A percentile compares a stretch with the other conserved stretches of the same genome.
Evolutionary conservation across 495 filamentous ascomycete genomes (phyloP).

Genomic region (Zalerion maritima): DNA sequence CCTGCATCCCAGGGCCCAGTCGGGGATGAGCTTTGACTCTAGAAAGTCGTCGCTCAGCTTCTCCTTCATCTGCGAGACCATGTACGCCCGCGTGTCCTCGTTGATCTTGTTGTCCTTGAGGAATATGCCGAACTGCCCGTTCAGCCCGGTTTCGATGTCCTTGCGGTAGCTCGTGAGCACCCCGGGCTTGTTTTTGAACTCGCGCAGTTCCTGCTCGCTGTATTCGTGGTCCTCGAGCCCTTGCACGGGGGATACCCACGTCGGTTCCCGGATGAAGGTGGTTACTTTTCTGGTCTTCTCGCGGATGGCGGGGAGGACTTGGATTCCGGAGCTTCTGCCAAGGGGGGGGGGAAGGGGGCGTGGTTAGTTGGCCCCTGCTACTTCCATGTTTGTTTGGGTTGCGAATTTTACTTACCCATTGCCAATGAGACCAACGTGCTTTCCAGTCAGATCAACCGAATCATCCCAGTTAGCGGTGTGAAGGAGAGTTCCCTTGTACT

Average conservation of each 20-base stretch:
- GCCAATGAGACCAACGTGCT: slow-evolving; percentile 34
- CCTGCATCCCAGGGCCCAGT: slow-evolving; percentile 43
- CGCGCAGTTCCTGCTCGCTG: slow-evolving; percentile 16
- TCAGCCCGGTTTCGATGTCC: slow-evolving; percentile 26
- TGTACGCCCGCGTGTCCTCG: slow-evolving; percentile 15
- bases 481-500: slow-evolving; percentile 29
- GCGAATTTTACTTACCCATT: slow-evolving; percentile 17
- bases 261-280: slow-evolving; percentile 40
- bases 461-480: slow-evolving; percentile 39
- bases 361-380: no score
- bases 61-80: slow-evolving; percentile 21
- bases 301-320: slow-evolving; percentile 36
- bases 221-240: slow-evolving; percentile 21
- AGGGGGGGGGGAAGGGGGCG: no score
- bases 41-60: slow-evolving; percentile 27
- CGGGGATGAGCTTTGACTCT: slow-evolving; percentile 33
- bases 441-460: slow-evolving; percentile 26
- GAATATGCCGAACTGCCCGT: slow-evolving; percentile 32
- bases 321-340: slow-evolving; percentile 29
- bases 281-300: slow-evolving; percentile 27
- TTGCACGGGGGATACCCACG: slow-evolving; percentile 43
- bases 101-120: slow-evolving; percentile 24
- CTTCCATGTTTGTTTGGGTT: no score
- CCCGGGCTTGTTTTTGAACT: slow-evolving; percentile 21
- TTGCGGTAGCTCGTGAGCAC: slow-evolving; percentile 22